Base-by-base conservation (phyloP, 768 basidiomycete genomes). In the Xerocomus potaroensis region DNA sequence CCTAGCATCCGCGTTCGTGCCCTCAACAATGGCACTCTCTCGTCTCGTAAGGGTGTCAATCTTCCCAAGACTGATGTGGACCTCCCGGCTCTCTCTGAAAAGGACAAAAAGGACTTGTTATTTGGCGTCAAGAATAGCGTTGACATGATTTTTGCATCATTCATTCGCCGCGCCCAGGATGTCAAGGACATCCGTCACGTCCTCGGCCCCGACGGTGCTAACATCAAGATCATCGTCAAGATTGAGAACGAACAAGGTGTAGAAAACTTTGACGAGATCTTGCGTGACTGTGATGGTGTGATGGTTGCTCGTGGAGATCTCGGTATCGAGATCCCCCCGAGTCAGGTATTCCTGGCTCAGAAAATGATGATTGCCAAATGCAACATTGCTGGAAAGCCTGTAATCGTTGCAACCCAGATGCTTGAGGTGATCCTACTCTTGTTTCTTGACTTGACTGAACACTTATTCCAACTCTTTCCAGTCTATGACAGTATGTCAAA, bases 321-420 rank as follows among this genome's bases (percentile, higher is more conserved):
- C 41, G 96, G 96, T 68, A 99, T 99, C 61, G 96, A 99, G 72
- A 99, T 99, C 59, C 96, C 96, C n/a, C 92, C 96, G 35, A 89
- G 87, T 61, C 96, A 98, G 64, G 96, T 99, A 36, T 99, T 99
- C 79, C 76, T 98, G 60, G 96, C 96, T 8, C 96, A 99, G 69
- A 99, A 99, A 76, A 98, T 98, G 95, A 99, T 99, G 94, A 99
- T 98, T 59, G 83, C 95, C 49, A 98, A 98, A 75, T 96, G 93
- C 74, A 97, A 96, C 76, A 88, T 95, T 62, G 84, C 80, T 45
- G 96, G 96, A 59, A 99, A 99, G 76, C 94, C 96, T 33, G 89
- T 91, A 62, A 98, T 99, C 65, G 94, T 96, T 51, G 96, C 96
- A 9, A 99, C 96, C 12, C 95, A 99, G 70, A 99, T 99, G 95